Evolutionary conservation across 2,329 filamentous ascomycete genomes (phyloP).

Genomic region (Metarhizium anisopliae): DNA sequence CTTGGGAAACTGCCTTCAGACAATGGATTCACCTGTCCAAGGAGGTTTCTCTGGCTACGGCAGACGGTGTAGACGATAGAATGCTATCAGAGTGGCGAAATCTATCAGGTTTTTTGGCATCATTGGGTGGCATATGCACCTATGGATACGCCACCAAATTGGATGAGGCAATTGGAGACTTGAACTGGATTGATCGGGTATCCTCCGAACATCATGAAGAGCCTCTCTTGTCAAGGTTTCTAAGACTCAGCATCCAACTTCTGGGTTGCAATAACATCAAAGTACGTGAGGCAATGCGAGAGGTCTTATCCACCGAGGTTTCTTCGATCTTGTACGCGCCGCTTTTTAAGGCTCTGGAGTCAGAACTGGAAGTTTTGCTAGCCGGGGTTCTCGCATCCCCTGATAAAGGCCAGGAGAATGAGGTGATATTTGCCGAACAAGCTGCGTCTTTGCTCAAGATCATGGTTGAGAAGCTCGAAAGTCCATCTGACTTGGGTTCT

Average conservation of each 20-base stretch:
- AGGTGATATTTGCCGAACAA: conserved; percentile 60
- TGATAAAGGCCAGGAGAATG: conserved; percentile 46
- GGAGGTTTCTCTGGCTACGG: conserved; percentile 46
- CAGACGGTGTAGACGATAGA: conserved; percentile 45
- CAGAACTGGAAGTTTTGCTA: conserved; percentile 55
- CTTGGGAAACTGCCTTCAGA: conserved; percentile 59
- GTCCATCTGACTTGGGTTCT: conserved; percentile 51
- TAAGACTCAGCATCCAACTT: conserved; percentile 55
- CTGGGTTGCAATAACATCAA: conserved; percentile 55
- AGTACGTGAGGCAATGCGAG: conserved; percentile 57
- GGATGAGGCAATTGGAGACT: conserved; percentile 48
- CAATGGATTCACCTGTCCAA: conserved; percentile 56
- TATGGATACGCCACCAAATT: conserved; percentile 46
- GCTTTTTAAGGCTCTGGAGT: conserved; percentile 55
- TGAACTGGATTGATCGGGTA: conserved; percentile 57
- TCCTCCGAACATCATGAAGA: conserved; percentile 52
- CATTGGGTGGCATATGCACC: conserved; percentile 56
- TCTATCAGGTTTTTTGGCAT: conserved; percentile 59
- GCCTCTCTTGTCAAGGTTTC: conserved; percentile 48
- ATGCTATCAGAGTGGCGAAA: conserved; percentile 58
- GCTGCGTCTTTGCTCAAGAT: conserved; percentile 53
- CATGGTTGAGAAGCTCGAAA: conserved; percentile 56
- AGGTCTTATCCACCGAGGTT: conserved; percentile 57
- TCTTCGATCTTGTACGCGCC: conserved; percentile 52
- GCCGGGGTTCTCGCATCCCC: conserved; percentile 43